Conservation (phyloP, 2,329 filamentous ascomycete genomes). For the Lojkania enalia region DNA sequence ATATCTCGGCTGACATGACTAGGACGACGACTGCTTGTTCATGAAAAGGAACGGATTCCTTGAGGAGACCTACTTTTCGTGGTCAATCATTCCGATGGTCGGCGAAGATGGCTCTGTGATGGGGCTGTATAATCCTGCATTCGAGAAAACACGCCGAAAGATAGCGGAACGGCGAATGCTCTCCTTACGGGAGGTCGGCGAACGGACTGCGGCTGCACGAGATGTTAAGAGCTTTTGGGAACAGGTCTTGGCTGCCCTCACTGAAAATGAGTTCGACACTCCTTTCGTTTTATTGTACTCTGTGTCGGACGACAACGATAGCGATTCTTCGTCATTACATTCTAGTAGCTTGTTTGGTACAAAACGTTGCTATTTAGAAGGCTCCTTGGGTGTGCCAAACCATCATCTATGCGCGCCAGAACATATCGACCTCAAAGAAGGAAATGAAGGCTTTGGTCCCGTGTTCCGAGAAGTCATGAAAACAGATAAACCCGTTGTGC, state of each 20-base stretch:
- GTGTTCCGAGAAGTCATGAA: slow-evolving; percentile 77
- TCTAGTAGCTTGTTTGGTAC: slow-evolving; percentile 66
- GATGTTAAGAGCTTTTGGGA: slow-evolving; percentile 75
- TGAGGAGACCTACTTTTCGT: slow-evolving; percentile 82
- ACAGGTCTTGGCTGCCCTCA: slow-evolving; percentile 68
- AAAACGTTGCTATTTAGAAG: slow-evolving; percentile 71
- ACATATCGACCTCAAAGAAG: slow-evolving; percentile 69
- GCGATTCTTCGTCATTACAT: slow-evolving; percentile 71
- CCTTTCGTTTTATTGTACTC: slow-evolving; percentile 80
- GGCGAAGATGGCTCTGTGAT: slow-evolving; percentile 74
- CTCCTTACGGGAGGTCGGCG: slow-evolving; percentile 75
- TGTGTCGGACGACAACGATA: slow-evolving; percentile 70
- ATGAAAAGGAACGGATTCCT: slow-evolving; percentile 69
- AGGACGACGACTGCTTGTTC: slow-evolving; percentile 75
- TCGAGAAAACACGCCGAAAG: slow-evolving; percentile 78
- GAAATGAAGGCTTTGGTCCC: slow-evolving; percentile 73
- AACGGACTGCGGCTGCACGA: slow-evolving; percentile 71
- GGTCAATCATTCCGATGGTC: slow-evolving; percentile 78
- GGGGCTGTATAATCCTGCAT: slow-evolving; percentile 77
- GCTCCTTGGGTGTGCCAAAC: slow-evolving; percentile 67
- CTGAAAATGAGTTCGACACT: slow-evolving; percentile 74
- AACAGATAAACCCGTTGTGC: slow-evolving; percentile 65
- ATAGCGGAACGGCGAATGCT: slow-evolving; percentile 80
- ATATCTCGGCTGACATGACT: slow-evolving; percentile 1
- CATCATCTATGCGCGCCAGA: slow-evolving; percentile 64